Conservation (phyloP, 139 green algal species). For the Volvox reticuliferus region DNA sequence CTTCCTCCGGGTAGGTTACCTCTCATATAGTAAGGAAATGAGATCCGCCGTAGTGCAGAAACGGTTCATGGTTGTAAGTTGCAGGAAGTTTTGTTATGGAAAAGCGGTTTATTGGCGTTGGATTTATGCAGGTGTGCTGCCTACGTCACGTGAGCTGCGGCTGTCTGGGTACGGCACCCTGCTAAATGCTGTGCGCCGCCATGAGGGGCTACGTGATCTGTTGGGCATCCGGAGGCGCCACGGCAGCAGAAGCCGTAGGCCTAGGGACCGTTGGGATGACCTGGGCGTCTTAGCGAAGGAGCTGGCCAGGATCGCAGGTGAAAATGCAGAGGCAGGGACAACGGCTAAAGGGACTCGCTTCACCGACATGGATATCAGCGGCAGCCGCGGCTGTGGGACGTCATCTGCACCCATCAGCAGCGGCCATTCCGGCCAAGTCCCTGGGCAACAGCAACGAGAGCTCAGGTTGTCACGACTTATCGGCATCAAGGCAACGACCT, state of each 20-base stretch:
- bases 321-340: background rate
- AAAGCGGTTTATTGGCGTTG: background rate
- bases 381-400: background rate
- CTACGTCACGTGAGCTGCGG: background rate
- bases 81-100: too few relatives aligned
- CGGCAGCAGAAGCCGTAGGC: background rate
- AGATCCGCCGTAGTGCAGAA: too few relatives aligned
- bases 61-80: too few relatives aligned
- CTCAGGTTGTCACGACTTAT: too few relatives aligned
- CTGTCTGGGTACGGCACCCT: background rate
- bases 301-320: background rate
- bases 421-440: too few relatives aligned
- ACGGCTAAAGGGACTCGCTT: background rate
- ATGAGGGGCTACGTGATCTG: background rate
- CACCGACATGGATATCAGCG: background rate
- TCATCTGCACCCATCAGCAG: too few relatives aligned
- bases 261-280: conserved; percentile 10
- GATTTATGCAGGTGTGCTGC: background rate
- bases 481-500: too few relatives aligned
- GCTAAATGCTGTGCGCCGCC: conserved; percentile 4
- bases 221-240: background rate
- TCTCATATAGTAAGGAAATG: too few relatives aligned
- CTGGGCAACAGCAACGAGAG: too few relatives aligned
- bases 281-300: background rate
- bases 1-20: background rate